Conservation (phyloP, 192 early-diverging fungal species). For the Globomyces pollinis-pini region DNA sequence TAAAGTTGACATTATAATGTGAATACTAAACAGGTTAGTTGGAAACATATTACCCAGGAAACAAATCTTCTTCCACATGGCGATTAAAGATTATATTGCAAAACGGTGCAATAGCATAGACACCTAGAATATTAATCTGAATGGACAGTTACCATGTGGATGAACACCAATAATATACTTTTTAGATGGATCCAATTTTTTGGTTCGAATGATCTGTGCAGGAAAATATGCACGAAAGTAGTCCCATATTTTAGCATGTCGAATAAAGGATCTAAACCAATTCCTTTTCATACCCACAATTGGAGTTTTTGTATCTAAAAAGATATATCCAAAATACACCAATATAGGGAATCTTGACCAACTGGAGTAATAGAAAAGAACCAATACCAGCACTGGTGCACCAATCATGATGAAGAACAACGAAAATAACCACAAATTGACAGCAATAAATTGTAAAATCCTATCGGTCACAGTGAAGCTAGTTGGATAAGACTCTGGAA, state of each 20-base stretch:
- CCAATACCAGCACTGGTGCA: background rate
- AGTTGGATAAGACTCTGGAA: background rate
- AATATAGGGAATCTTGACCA: background rate
- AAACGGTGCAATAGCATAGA: conserved; percentile 8
- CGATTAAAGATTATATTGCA: background rate
- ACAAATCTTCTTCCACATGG: conserved; percentile 50
- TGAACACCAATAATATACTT: conserved; percentile 81
- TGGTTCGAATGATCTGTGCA: conserved; percentile 61
- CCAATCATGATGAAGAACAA: background rate
- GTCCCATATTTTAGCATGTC: conserved; percentile 41
- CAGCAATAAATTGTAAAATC: background rate
- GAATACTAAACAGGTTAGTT: conserved; percentile 8
- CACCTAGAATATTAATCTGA: conserved; percentile 5
- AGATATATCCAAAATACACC: background rate
- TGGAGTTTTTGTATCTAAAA: background rate
- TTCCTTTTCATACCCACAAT: background rate
- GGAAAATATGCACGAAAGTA: conserved; percentile 68
- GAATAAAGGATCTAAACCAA: conserved; percentile 1
- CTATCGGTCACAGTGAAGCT: background rate
- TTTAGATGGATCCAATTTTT: conserved; percentile 59
- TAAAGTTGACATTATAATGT: conserved; percentile 7
- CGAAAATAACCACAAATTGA: background rate
- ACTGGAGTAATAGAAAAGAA: background rate
- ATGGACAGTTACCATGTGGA: conserved; percentile 49
- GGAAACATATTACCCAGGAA: conserved; percentile 52